Conservation (phyloP, 176 grass and related monocot species). For the Calamus simplicifolius region DNA sequence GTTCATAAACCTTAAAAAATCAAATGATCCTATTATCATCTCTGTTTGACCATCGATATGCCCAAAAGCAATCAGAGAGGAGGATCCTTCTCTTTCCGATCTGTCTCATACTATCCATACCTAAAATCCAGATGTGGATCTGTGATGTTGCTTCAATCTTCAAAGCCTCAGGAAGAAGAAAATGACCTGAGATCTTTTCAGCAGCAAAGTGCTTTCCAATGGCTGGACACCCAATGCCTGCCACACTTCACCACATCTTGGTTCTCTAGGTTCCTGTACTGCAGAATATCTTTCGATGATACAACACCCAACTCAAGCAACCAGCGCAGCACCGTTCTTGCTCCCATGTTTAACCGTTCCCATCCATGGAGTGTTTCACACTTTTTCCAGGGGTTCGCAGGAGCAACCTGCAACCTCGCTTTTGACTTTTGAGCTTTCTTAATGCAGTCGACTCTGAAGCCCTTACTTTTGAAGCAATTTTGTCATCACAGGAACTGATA, state of each 20-base stretch:
- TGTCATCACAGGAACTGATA: slow-evolving; percentile 38
- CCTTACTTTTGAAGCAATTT: slow-evolving; percentile 30
- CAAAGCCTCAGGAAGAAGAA: no score
- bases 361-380: slow-evolving; percentile 48
- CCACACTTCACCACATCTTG: slow-evolving; percentile 69
- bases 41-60: no score
- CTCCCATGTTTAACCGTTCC: slow-evolving; percentile 53
- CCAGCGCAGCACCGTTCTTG: slow-evolving; percentile 92
- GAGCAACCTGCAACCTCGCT: slow-evolving; percentile 35
- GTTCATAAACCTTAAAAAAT: no score
- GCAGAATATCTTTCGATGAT: slow-evolving; percentile 73
- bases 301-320: slow-evolving; percentile 88
- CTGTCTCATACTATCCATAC: no score
- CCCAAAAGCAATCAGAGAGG: no score
- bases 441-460: slow-evolving; percentile 29
- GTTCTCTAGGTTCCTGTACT: slow-evolving; percentile 57
- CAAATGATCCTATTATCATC: no score
- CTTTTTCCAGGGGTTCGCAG: slow-evolving; percentile 44
- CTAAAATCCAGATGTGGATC: no score
- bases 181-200: no score
- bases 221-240: no score
- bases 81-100: no score
- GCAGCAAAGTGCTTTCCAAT: no score
- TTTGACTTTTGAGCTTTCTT: slow-evolving; percentile 45
- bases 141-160: no score